Percentiles rank a stretch among this genome's conserved stretches.
Evolutionary conservation across 768 basidiomycete species (phyloP).

Genomic region (Lentinus brumalis): DNA sequence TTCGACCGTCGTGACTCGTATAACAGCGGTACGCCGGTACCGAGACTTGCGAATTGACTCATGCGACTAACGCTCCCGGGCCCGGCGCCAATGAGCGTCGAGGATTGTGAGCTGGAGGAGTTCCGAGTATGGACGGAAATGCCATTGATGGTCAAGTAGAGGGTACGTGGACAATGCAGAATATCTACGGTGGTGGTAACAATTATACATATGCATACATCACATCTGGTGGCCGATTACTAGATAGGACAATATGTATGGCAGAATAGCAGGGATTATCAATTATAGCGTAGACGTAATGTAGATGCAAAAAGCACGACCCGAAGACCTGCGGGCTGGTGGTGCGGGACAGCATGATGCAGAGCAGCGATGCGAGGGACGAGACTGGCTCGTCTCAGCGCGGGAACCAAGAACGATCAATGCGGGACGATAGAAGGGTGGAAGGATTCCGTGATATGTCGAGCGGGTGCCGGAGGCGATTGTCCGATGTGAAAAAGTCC

Average conservation of each 20-base stretch:
- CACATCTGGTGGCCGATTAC: not conserved
- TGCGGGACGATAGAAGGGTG: not conserved
- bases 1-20: too few species aligned
- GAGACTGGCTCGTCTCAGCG: not conserved
- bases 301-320: not conserved
- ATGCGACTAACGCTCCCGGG: too few species aligned
- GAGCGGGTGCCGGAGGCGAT: not conserved
- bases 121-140: not conserved
- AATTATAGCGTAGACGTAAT: conserved; percentile 4
- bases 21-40: too few species aligned
- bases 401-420: too few species aligned
- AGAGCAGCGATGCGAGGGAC: not conserved
- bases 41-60: too few species aligned
- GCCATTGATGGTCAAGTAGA: not conserved
- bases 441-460: not conserved
- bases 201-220: conserved; percentile 20
- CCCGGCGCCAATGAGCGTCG: too few species aligned
- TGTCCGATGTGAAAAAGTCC: not conserved
- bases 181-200: conserved; percentile 1
- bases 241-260: not conserved
- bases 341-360: not conserved
- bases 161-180: not conserved
- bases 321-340: not conserved
- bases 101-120: too few species aligned
- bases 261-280: not conserved